Evolutionary conservation across 371 early-diverging fungal species (phyloP).

Genomic region (Mucor velutinosus): DNA sequence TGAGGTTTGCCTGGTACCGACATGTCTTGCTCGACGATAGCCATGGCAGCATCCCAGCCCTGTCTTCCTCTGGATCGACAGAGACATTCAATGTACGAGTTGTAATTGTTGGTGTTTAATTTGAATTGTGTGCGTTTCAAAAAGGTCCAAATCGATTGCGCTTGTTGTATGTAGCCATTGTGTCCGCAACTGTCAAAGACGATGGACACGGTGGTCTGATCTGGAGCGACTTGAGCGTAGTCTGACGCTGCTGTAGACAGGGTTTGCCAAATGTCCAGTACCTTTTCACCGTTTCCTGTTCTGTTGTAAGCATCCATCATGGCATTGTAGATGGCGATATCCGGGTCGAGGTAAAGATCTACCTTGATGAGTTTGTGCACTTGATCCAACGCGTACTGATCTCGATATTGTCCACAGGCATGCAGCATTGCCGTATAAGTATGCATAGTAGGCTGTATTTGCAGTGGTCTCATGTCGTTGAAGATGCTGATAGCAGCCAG

Average conservation of each 20-base stretch:
- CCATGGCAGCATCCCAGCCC: slow-evolving; percentile 38
- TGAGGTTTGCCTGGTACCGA: background rate
- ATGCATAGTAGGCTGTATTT: slow-evolving; percentile 29
- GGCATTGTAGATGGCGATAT: slow-evolving; percentile 35
- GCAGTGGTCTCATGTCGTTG: slow-evolving; percentile 35
- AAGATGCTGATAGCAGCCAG: slow-evolving; percentile 28
- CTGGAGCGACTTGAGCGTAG: background rate
- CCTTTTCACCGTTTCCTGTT: slow-evolving; percentile 24
- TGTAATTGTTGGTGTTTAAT: slow-evolving; percentile 45
- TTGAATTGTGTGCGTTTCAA: slow-evolving; percentile 21
- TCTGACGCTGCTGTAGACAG: slow-evolving; percentile 4
- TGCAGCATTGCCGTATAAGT: slow-evolving; percentile 33
- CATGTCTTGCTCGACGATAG: slow-evolving; percentile 34
- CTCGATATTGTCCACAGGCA: slow-evolving; percentile 30
- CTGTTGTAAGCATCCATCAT: slow-evolving; percentile 43
- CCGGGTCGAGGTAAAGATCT: slow-evolving; percentile 36
- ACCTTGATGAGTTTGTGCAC: slow-evolving; percentile 35
- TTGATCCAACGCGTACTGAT: slow-evolving; percentile 27
- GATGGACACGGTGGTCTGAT: slow-evolving; percentile 28
- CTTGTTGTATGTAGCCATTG: slow-evolving; percentile 30
- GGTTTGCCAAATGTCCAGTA: slow-evolving; percentile 39
- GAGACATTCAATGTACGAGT: slow-evolving; percentile 49
- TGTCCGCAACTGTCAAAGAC: slow-evolving; percentile 37
- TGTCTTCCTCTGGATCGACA: slow-evolving; percentile 31
- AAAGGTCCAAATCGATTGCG: slow-evolving; percentile 34